phyloP scores from a whole-genome alignment of 2,329 filamentous ascomycete species.

The Fusarium newnesense region DNA sequence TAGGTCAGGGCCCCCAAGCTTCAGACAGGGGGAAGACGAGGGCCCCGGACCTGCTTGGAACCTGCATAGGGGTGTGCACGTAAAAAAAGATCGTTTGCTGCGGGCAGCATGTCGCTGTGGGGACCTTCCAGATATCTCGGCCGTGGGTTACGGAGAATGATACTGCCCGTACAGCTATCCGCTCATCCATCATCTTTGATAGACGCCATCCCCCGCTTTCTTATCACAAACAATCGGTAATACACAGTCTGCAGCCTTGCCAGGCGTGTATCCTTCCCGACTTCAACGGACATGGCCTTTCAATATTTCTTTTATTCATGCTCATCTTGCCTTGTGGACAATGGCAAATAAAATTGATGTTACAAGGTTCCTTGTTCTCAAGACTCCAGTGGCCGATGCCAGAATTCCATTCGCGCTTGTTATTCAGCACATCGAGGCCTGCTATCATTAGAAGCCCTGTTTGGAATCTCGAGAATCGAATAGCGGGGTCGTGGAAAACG shows the following conservation, averaged over 20 bases:
- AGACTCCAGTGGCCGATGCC: not conserved
- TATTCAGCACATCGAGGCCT: constrained; percentile 11
- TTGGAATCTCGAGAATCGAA: constrained; percentile 13
- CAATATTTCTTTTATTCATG: not conserved
- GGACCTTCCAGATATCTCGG: constrained; percentile 39
- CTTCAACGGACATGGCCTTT: constrained; percentile 7
- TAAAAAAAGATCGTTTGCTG: constrained; percentile 24
- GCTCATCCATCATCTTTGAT: constrained; percentile 25
- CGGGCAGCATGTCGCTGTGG: constrained; percentile 32
- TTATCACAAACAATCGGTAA: constrained; percentile 34
- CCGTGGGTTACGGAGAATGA: constrained; percentile 37
- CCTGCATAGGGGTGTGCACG: constrained; percentile 29
- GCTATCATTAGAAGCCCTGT: not conserved
- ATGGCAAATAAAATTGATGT: not conserved
- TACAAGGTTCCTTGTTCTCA: not conserved
- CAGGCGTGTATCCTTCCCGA: constrained; percentile 21
- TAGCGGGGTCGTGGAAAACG: constrained; percentile 32
- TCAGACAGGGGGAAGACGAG: constrained; percentile 26
- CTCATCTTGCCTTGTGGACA: not conserved
- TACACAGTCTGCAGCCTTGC: constrained; percentile 42
- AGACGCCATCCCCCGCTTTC: constrained; percentile 38
- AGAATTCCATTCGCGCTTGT: constrained; percentile 16
- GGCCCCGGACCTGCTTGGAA: constrained; percentile 10
- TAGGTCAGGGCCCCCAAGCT: constrained; percentile 37
- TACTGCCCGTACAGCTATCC: constrained; percentile 26